Conservation (phyloP, 495 filamentous ascomycete genomes). For the Podospora appendiculata region DNA sequence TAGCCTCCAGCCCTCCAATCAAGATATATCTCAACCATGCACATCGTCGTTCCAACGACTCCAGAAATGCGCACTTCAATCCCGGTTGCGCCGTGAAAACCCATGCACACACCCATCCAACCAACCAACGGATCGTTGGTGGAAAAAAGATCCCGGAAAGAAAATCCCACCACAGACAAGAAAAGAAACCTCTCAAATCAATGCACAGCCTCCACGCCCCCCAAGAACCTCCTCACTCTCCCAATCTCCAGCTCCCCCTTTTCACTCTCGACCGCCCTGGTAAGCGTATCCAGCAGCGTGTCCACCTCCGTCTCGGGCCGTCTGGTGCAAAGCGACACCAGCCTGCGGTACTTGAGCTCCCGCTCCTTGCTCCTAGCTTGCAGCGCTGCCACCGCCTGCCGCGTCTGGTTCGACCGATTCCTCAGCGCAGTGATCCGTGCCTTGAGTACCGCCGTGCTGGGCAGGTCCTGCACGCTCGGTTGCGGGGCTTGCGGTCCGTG, state of each 20-base stretch:
- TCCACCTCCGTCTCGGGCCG: conserved; percentile 59
- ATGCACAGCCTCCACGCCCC: conserved; percentile 52
- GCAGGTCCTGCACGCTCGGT: conserved; percentile 13
- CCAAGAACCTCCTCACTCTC: conserved; percentile 63
- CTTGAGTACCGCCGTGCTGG: conserved; percentile 29
- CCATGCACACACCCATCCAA: too few relatives aligned
- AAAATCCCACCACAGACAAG: too few relatives aligned
- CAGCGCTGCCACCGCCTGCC: conserved; percentile 47
- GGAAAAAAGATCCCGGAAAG: too few relatives aligned
- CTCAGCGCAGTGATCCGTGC: conserved; percentile 40
- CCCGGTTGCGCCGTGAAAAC: too few relatives aligned
- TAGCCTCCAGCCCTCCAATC: too few relatives aligned
- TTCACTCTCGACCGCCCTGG: conserved; percentile 69
- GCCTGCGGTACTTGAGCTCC: conserved; percentile 60
- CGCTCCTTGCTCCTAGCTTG: conserved; percentile 56
- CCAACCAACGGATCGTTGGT: too few relatives aligned
- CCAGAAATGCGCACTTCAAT: too few relatives aligned
- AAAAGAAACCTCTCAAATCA: conserved; percentile 2
- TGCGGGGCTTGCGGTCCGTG: neutral
- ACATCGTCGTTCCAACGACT: too few relatives aligned
- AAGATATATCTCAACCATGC: too few relatives aligned
- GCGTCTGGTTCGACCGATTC: conserved; percentile 50
- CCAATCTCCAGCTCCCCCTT: conserved; percentile 58
- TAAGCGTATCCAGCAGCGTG: conserved; percentile 49
- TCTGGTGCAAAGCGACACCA: conserved; percentile 62